A percentile compares a stretch with the other conserved stretches of the same genome.
Conservation (phyloP, 2,329 filamentous ascomycete genomes). For the Cladosporium sp. region DNA sequence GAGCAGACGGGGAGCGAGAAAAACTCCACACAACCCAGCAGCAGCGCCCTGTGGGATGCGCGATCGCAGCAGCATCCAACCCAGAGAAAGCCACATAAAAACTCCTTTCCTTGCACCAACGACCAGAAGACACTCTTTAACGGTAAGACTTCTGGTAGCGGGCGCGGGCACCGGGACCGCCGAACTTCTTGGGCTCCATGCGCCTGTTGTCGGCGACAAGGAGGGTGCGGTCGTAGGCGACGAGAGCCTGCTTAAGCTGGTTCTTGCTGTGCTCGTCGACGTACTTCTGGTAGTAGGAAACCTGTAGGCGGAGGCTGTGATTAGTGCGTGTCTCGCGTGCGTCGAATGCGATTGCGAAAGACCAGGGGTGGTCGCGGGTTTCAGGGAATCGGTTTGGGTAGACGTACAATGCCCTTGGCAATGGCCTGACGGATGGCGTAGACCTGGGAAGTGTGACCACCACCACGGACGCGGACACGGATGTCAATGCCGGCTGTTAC, state of each 20-base stretch:
- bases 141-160: constrained; percentile 99
- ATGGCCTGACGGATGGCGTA: constrained; percentile 99
- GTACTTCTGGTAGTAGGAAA: constrained; percentile 99
- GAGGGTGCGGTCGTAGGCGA: constrained; percentile 93
- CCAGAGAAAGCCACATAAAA: constrained; percentile 20
- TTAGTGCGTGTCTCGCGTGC: constrained; percentile 21
- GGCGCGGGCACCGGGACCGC: constrained; percentile 88
- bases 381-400: constrained; percentile 9
- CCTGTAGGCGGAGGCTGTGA: constrained; percentile 32
- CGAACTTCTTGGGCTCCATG: constrained; percentile 98
- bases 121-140: constrained; percentile 57
- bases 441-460: constrained; percentile 96
- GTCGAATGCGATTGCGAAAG: background rate
- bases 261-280: constrained; percentile 99
- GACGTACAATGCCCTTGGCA: constrained; percentile 79
- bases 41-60: constrained; percentile 17
- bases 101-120: constrained; percentile 17
- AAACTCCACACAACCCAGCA: constrained; percentile 19
- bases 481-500: constrained; percentile 79
- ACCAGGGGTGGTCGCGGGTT: background rate
- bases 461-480: constrained; percentile 91
- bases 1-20: constrained; percentile 15
- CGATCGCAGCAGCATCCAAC: constrained; percentile 19
- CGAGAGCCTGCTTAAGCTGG: constrained; percentile 94
- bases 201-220: constrained; percentile 99